Conservation (phyloP, 75 land plant genomes). For the Isoetes taiwanensis region DNA sequence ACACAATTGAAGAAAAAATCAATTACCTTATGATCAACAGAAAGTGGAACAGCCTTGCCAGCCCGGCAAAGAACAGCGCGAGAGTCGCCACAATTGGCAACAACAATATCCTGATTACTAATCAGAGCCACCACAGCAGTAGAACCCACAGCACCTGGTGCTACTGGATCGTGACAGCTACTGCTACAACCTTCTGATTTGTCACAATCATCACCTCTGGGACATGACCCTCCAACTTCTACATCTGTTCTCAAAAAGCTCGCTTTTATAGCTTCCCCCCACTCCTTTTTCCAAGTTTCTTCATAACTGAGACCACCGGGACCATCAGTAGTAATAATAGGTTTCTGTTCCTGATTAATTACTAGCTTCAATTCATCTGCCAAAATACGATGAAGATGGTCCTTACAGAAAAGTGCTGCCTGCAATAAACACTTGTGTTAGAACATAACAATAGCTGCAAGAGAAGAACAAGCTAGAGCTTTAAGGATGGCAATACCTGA, state of each 20-base stretch:
- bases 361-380: neutral
- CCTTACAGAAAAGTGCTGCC: neutral
- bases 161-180: neutral
- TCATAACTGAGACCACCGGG: neutral
- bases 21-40: slow-evolving; percentile 48
- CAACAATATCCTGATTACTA: slow-evolving; percentile 28
- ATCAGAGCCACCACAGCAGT: slow-evolving; percentile 52
- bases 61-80: slow-evolving; percentile 27
- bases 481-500: slow-evolving; percentile 16
- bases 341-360: neutral
- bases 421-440: too few species aligned
- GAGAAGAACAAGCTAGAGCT: neutral
- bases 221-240: slow-evolving; percentile 21
- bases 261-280: slow-evolving; percentile 21
- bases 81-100: slow-evolving; percentile 56
- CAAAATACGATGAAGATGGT: neutral
- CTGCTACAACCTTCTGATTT: too few species aligned
- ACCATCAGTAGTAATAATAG: too few species aligned
- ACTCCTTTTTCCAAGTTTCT: neutral
- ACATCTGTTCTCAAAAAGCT: slow-evolving; percentile 34
- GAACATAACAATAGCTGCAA: too few species aligned
- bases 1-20: neutral
- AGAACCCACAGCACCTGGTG: slow-evolving; percentile 34
- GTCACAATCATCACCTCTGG: too few species aligned
- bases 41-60: slow-evolving; percentile 33